Base-by-base conservation (phyloP, 2,329 filamentous ascomycete genomes). In the Aspergillus latus region DNA sequence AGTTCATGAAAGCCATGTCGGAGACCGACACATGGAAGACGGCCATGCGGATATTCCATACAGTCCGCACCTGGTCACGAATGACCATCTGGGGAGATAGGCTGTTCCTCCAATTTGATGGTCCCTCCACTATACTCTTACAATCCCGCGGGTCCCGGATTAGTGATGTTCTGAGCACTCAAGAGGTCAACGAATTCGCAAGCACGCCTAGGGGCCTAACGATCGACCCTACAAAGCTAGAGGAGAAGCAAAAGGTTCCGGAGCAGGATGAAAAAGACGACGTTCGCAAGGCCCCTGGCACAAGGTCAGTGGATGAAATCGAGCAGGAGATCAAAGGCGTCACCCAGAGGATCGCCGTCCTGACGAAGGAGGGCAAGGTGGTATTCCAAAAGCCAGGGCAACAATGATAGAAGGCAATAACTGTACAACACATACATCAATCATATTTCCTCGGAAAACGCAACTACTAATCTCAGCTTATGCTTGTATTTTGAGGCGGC, bases 11-110 rank as follows among this genome's bases (percentile, higher is more conserved):
- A 49, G 84, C 84, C 2, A 84, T 96, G 79, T 84, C 86, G 54
- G 81, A 86, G 59, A 89, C 90, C 3, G 77, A 82, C 10, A 83
- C 84, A 3, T 97, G 92, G 85, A 89, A 87, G 68, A 78, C 83
- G 7, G 62, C 91, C 1, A 82, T 86, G 42, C 81, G 81, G n/a
- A 68, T 85, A 30, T 73, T 88, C 6, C 90, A 89, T 73, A 83
- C 78, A 37, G 63, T 95, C 21, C 85, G 91, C 58, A 96, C 92
- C 0, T 87, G 88, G 76, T 80, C 88, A 42, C 83, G 92, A 58
- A 84, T 89, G 67, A 90, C 90, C 1, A 89, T 99, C 56, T 97
- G 92, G 90, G 94, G 94, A 21, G 94, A 99, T 71, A 79, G 93
- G 75, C 80, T 97, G 28, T 97, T 97, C 74, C 78, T 99, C 32